Evolutionary conservation across 805 yeast genomes (phyloP), one percentile per base, ranked within the genome.

Genomic region (Suhomyces sp.): DNA sequence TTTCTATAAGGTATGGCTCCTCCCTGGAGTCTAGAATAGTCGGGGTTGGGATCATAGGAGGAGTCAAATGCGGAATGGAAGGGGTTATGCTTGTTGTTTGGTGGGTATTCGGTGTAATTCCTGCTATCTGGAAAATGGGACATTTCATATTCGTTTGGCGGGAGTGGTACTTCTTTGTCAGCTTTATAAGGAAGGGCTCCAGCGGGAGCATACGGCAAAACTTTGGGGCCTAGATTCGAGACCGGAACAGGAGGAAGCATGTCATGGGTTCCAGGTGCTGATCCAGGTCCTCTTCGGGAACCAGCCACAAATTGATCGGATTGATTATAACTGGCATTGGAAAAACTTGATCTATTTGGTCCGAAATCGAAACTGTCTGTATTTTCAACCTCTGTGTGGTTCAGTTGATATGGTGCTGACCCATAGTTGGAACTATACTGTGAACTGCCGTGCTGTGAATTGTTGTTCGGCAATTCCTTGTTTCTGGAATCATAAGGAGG

Each of bases 391-490:
- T n/a, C n/a, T n/a, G n/a, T n/a, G n/a, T n/a, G n/a, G n/a, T n/a
- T n/a, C n/a, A n/a, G n/a, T n/a, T n/a, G n/a, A n/a, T n/a, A 15
- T 15, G 16, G 15, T 20, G 28, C 17, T 7, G 6, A 17, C 18
- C 17, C 7, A 25, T 28, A 25, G 33, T 16, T 13, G 33, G 31
- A 19, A 33, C 39, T 43, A 31, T 38, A 13, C 8, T 50, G 42
- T 11, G 43, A 38, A 13, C 39, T 40, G 5, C 51, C 38, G 29
- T 51, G 44, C 32, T 40, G 50, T 35, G 34, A 53, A 53, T 37
- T 51, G 54, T 16, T 19, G 20, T 13, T 30, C 15, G 33, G 12
- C 6, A 6, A 16, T 14, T 21, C 19, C 14, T n/a, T 16, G 4
- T 10, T 14, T 6, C 16, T 10, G 2, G 33, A 15, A 20, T 30